These are phyloP conservation scores for Anthracocystis walkeri DNA, from an alignment of 1,284 basidiomycete species.

Conservation along the genomic window DNA sequence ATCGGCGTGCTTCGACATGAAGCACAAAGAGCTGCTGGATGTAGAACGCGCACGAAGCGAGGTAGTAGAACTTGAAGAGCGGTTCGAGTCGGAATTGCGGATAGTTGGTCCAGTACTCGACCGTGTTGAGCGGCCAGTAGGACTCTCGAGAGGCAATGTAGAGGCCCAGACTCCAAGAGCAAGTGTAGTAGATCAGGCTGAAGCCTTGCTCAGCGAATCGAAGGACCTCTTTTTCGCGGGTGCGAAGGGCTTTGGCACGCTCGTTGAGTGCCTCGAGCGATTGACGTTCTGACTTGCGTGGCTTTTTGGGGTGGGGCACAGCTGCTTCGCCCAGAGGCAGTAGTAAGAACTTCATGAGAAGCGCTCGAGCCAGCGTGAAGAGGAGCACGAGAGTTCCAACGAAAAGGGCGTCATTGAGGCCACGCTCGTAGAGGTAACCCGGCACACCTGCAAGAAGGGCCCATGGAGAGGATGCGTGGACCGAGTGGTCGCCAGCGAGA, in stretches of 20 bases:
- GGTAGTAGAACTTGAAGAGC: slow-evolving; percentile 72
- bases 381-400: slow-evolving; percentile 60
- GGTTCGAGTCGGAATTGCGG: slow-evolving; percentile 83
- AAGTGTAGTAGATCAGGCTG: slow-evolving; percentile 82
- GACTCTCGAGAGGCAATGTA: slow-evolving; percentile 82
- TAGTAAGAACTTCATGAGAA: slow-evolving; percentile 56
- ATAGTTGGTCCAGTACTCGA: slow-evolving; percentile 83
- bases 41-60: slow-evolving; percentile 92
- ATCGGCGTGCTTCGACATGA: slow-evolving; percentile 88
- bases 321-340: slow-evolving; percentile 50
- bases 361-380: slow-evolving; percentile 55
- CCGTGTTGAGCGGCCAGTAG: slow-evolving; percentile 77
- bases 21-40: slow-evolving; percentile 90
- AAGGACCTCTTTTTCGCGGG: slow-evolving; percentile 77
- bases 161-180: slow-evolving; percentile 82
- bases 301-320: slow-evolving; percentile 33
- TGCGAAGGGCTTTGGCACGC: slow-evolving; percentile 54
- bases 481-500: slow-evolving; percentile 8
- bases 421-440: slow-evolving; percentile 50
- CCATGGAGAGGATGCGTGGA: slow-evolving; percentile 35
- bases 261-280: slow-evolving; percentile 20
- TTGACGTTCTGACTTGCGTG: slow-evolving; percentile 23
- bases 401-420: slow-evolving; percentile 57
- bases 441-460: slow-evolving; percentile 40
- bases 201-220: slow-evolving; percentile 96